These are phyloP conservation scores for Grosmannia huntii DNA, from an alignment of 2,329 filamentous ascomycete genomes.

Conservation along the genomic window DNA sequence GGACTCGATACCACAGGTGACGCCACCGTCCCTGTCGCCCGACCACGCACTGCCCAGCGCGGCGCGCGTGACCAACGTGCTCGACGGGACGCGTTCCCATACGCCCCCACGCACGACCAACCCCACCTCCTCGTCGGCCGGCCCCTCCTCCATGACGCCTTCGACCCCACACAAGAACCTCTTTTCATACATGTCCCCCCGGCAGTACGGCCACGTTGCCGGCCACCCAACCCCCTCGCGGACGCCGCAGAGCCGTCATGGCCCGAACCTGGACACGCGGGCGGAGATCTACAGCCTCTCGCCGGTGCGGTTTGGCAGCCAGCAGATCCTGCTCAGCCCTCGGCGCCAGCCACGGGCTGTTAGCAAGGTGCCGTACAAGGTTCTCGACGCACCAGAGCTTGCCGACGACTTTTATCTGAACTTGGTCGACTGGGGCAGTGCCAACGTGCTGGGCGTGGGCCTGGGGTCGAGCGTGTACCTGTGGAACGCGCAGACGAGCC, in stretches of 20 bases:
- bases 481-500: conserved; percentile 89
- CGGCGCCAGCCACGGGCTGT: conserved; percentile 80
- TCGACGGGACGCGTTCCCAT: conserved; percentile 59
- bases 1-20: conserved; percentile 69
- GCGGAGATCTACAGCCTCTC: conserved; percentile 94
- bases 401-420: conserved; percentile 98
- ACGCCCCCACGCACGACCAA: conserved; percentile 50
- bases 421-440: conserved; percentile 93
- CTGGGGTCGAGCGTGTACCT: conserved; percentile 91
- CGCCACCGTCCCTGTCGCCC: conserved; percentile 49
- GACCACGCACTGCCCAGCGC: conserved; percentile 38
- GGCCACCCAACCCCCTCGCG: conserved; percentile 81
- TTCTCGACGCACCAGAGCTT: conserved; percentile 87
- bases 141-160: conserved; percentile 71
- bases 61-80: conserved; percentile 38
- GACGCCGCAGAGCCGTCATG: conserved; percentile 79
- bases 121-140: conserved; percentile 7
- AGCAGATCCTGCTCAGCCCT: conserved; percentile 84
- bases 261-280: conserved; percentile 74
- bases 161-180: conserved; percentile 97
- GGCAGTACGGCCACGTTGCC: conserved; percentile 53
- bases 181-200: conserved; percentile 77
- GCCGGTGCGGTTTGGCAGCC: conserved; percentile 83
- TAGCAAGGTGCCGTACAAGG: conserved; percentile 95
- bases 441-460: conserved; percentile 86